Evolutionary conservation across 1,284 basidiomycete genomes (phyloP), one percentile per base, ranked within the genome.

Genomic region (Sphagnurus paluster): DNA sequence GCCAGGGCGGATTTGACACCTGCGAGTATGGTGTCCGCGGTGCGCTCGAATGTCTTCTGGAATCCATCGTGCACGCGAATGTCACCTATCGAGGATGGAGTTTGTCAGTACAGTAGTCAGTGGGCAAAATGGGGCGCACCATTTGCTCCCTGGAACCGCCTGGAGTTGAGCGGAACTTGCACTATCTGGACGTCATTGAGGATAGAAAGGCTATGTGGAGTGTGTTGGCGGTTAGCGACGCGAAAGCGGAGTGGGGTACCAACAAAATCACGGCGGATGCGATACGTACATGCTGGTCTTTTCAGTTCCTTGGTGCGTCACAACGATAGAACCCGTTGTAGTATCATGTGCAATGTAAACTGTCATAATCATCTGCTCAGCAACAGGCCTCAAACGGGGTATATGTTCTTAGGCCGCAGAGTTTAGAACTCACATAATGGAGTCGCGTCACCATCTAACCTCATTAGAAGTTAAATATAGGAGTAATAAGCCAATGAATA

Each of bases 231-330:
- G 26, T 25, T 17, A 16, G 16, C 11, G 4, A 4, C 24, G 16
- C 14, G 20, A 20, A 34, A 23, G 32, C 3, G 26, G 38, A 19
- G 20, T 16, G n/a, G n/a, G n/a, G n/a, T n/a, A n/a, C n/a, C n/a
- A n/a, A n/a, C n/a, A n/a, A n/a, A n/a, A n/a, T n/a, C n/a, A n/a
- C n/a, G n/a, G n/a, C n/a, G n/a, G n/a, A n/a, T 17, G 11, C 11
- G 5, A 4, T n/a, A 57, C 58, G 40, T 25, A 69, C 63, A 74
- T 45, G 34, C 69, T 67, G 0, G 52, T 38, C 16, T 67, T 55
- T 28, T 75, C 66, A 1, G 75, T 77, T 17, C 75, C 75, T 52
- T 76, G 65, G 51, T 77, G 75, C 3, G 75, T 71, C n/a, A 77
- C 71, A 28, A 76, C 68, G 44, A 77, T 60, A 17, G 61, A 64